These are phyloP conservation scores for Paramecium sonneborni DNA, from an alignment of 73 alveolate genomes.

Conservation along the genomic window DNA sequence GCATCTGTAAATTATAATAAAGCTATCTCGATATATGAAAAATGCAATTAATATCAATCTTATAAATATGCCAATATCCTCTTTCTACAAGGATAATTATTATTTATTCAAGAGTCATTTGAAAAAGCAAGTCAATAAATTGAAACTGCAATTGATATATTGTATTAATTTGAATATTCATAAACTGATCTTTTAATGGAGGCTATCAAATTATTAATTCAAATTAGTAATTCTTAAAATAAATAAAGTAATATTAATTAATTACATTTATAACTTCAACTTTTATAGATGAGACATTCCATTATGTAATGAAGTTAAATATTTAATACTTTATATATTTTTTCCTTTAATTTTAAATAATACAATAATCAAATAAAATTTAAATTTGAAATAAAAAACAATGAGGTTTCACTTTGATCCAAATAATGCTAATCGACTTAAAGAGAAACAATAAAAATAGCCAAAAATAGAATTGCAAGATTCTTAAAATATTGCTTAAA, in stretches of 20 bases:
- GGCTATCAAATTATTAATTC: neutral
- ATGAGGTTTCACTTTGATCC: constrained; percentile 37
- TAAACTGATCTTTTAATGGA: neutral
- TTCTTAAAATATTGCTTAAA: neutral
- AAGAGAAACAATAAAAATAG: neutral
- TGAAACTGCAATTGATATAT: neutral
- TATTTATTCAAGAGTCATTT: neutral
- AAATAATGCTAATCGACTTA: neutral
- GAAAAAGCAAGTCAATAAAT: neutral
- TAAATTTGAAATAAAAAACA: neutral
- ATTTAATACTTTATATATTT: neutral
- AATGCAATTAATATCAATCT: neutral
- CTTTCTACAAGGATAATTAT: neutral
- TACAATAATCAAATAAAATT: neutral
- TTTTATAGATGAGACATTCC: neutral
- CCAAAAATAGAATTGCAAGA: constrained; percentile 8
- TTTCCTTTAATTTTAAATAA: no score
- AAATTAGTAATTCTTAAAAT: neutral
- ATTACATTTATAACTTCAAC: neutral
- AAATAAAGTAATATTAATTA: neutral
- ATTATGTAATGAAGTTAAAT: neutral
- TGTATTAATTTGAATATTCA: neutral
- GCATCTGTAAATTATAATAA: neutral
- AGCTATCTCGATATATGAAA: neutral
- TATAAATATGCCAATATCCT: neutral